Conservation (phyloP, 1,139 yeast genomes). For the Pichia sp. region DNA sequence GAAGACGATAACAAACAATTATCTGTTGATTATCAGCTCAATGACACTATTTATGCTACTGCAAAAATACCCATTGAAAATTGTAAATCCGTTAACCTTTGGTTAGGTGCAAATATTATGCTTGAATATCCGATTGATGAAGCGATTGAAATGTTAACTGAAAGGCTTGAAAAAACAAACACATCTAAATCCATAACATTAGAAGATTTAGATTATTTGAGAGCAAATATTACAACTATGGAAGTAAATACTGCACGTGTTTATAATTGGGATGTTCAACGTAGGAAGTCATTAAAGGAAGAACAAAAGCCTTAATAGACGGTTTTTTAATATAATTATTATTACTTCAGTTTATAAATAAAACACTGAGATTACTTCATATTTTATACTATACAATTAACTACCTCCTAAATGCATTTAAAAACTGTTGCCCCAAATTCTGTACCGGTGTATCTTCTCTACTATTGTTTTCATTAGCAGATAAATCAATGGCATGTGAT, state of each 20-base stretch:
- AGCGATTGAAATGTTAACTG: slow-evolving; percentile 64
- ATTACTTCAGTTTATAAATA: no score
- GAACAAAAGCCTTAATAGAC: not conserved
- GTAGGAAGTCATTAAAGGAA: slow-evolving; percentile 36
- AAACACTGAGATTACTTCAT: no score
- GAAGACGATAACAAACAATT: slow-evolving; percentile 34
- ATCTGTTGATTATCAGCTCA: slow-evolving; percentile 77
- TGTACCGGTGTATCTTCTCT: slow-evolving; percentile 47
- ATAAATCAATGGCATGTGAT: slow-evolving; percentile 4
- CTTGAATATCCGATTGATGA: slow-evolving; percentile 88
- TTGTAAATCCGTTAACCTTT: slow-evolving; percentile 56
- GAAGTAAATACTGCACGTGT: slow-evolving; percentile 95
- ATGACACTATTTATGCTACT: slow-evolving; percentile 83
- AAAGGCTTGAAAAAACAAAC: slow-evolving; percentile 59
- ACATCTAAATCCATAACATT: slow-evolving; percentile 54
- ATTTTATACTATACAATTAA: not conserved
- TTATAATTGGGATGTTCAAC: slow-evolving; percentile 93
- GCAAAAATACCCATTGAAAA: slow-evolving; percentile 62
- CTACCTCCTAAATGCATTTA: slow-evolving; percentile 48
- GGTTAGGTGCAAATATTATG: slow-evolving; percentile 99
- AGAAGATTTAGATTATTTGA: slow-evolving; percentile 82
- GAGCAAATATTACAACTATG: slow-evolving; percentile 94
- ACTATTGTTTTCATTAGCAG: slow-evolving; percentile 27
- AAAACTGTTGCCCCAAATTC: slow-evolving; percentile 50
- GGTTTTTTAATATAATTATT: no score